Evolutionary conservation across 176 grass and related monocot species (phyloP).

Genomic region (Oryza punctata): DNA sequence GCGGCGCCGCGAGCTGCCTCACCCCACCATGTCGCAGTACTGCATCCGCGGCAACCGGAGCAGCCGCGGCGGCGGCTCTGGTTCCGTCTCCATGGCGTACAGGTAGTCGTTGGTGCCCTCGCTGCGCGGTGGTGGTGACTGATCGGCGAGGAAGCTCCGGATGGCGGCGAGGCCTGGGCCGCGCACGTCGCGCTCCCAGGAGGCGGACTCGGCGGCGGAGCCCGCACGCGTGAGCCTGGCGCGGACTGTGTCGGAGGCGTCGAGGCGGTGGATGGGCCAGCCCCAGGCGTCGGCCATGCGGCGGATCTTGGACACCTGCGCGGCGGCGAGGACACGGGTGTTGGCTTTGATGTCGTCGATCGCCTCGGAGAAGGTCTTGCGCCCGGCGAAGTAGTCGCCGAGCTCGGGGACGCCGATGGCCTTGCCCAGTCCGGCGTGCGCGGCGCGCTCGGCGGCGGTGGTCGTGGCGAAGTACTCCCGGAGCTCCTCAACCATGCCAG

Average conservation of each 20-base stretch:
- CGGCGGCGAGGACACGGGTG: slow-evolving; percentile 58
- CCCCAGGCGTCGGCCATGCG: slow-evolving; percentile 52
- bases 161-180: slow-evolving; percentile 49
- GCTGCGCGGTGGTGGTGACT: not conserved
- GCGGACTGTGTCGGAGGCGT: slow-evolving; percentile 56
- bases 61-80: not conserved
- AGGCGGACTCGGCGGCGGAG: not conserved
- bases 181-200: slow-evolving; percentile 71
- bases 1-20: not conserved
- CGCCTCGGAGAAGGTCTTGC: slow-evolving; percentile 28
- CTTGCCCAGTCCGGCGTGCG: slow-evolving; percentile 57
- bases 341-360: slow-evolving; percentile 68
- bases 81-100: too few species aligned
- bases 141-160: slow-evolving; percentile 46
- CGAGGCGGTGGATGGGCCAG: slow-evolving; percentile 59
- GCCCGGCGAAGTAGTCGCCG: slow-evolving; percentile 39
- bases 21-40: slow-evolving; percentile 55
- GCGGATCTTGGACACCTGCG: slow-evolving; percentile 68
- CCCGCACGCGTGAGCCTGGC: slow-evolving; percentile 35
- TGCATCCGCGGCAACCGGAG: slow-evolving; percentile 28
- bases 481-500: slow-evolving; percentile 75
- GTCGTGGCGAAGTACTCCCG: slow-evolving; percentile 50
- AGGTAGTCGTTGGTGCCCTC: not conserved
- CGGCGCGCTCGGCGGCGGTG: slow-evolving; percentile 12
- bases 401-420: slow-evolving; percentile 86